Percentiles rank a stretch among this genome's conserved stretches.
Evolutionary conservation across 768 basidiomycete genomes (phyloP).

Genomic region (Exidia glandulosa): DNA sequence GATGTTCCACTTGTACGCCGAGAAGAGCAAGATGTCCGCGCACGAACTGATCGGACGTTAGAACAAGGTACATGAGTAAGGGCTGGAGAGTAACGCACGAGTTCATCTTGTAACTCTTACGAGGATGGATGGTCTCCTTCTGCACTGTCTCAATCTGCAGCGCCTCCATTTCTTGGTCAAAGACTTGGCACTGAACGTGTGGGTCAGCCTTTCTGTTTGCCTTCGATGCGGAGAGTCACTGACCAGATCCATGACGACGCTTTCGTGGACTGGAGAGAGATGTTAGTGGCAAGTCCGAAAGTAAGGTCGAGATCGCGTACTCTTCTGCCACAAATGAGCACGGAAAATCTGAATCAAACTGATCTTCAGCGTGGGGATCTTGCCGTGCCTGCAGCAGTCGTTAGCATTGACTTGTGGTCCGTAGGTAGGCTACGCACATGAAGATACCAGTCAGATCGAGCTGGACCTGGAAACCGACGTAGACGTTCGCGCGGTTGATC

Average conservation of each 20-base stretch:
- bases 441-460: conserved; percentile 96
- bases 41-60: conserved; percentile 46
- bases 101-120: conserved; percentile 99
- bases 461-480: conserved; percentile 99
- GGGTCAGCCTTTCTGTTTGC: neutral
- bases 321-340: conserved; percentile 99
- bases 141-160: conserved; percentile 98
- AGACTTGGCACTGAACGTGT: conserved; percentile 76
- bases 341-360: conserved; percentile 99
- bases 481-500: conserved; percentile 98
- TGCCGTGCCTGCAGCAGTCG: conserved; percentile 64
- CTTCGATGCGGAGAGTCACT: conserved; percentile 12
- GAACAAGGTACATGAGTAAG: neutral
- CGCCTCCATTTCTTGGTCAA: conserved; percentile 97
- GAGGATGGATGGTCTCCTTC: conserved; percentile 98
- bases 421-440: conserved; percentile 40
- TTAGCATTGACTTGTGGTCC: neutral
- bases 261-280: conserved; percentile 58
- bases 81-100: conserved; percentile 27
- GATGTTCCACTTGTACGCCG: conserved; percentile 97
- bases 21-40: conserved; percentile 95
- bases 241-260: conserved; percentile 84
- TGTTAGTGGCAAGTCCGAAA: conserved; percentile 12
- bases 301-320: conserved; percentile 36
- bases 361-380: conserved; percentile 96